These are phyloP conservation scores for Xylariaceae sp. DNA, from an alignment of 2,329 filamentous ascomycete genomes.

Conservation along the genomic window DNA sequence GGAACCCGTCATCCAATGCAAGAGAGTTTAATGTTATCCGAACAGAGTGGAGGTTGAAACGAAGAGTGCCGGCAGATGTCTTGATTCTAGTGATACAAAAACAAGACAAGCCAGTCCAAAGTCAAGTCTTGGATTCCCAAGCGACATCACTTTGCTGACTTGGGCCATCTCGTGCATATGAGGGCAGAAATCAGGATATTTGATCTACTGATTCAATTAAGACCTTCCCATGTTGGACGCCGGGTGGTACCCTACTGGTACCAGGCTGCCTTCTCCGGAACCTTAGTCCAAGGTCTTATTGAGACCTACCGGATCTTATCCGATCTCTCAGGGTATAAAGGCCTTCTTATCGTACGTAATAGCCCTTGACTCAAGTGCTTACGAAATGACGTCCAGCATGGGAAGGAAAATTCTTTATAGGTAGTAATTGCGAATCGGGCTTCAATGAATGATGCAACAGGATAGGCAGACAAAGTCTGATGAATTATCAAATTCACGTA, in stretches of 20 bases:
- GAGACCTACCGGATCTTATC: no score
- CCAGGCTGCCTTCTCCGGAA: no score
- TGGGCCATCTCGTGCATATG: not conserved
- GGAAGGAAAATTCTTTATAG: not conserved
- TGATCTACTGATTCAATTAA: not conserved
- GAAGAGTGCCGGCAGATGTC: not conserved
- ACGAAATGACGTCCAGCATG: not conserved
- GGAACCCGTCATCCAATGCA: not conserved
- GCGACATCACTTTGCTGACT: not conserved
- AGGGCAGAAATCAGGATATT: not conserved
- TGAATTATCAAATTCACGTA: not conserved
- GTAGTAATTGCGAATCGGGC: not conserved
- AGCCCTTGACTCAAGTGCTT: not conserved
- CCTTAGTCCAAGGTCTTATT: no score
- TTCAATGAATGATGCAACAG: not conserved
- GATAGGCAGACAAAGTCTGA: not conserved
- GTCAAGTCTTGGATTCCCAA: not conserved
- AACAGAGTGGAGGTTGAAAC: not conserved
- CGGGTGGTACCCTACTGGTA: not conserved
- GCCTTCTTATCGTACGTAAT: not conserved
- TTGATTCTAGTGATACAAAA: not conserved
- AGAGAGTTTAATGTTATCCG: not conserved
- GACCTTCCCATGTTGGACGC: not conserved
- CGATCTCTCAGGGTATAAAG: not conserved
- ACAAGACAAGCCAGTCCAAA: not conserved